Evolutionary conservation across 106 monocot species (phyloP).

Genomic region (Allium fistulosum): DNA sequence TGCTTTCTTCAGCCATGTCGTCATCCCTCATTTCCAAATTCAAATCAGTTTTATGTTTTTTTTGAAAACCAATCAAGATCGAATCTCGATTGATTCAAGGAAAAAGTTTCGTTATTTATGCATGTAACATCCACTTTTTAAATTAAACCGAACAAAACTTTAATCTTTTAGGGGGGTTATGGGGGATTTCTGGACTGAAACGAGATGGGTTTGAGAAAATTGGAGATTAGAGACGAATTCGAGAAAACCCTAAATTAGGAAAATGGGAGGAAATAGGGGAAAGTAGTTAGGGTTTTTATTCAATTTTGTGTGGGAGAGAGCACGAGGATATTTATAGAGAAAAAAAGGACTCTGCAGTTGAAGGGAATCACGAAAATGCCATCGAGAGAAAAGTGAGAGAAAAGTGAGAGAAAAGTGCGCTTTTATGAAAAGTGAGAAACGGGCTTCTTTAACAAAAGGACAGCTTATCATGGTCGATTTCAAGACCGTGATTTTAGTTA

Average conservation of each 20-base stretch:
- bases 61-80: neutral
- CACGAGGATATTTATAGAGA: neutral
- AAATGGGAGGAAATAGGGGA: neutral
- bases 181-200: neutral
- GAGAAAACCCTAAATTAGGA: too few species aligned
- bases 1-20: conserved; percentile 55
- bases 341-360: neutral
- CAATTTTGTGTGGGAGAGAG: neutral
- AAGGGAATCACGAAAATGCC: conserved; percentile 2
- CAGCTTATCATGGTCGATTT: conserved; percentile 1
- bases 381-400: neutral
- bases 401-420: neutral
- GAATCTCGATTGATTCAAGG: too few species aligned
- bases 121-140: too few species aligned
- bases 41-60: neutral
- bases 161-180: neutral
- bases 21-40: conserved; percentile 83
- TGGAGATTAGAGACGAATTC: too few species aligned
- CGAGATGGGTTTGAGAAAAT: neutral
- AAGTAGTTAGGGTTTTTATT: neutral
- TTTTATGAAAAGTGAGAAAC: conserved; percentile 5
- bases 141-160: too few species aligned
- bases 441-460: neutral
- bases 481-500: neutral
- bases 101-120: too few species aligned